Evolutionary conservation across 495 filamentous ascomycete species (phyloP).

Genomic region (Neurospora hispaniola): DNA sequence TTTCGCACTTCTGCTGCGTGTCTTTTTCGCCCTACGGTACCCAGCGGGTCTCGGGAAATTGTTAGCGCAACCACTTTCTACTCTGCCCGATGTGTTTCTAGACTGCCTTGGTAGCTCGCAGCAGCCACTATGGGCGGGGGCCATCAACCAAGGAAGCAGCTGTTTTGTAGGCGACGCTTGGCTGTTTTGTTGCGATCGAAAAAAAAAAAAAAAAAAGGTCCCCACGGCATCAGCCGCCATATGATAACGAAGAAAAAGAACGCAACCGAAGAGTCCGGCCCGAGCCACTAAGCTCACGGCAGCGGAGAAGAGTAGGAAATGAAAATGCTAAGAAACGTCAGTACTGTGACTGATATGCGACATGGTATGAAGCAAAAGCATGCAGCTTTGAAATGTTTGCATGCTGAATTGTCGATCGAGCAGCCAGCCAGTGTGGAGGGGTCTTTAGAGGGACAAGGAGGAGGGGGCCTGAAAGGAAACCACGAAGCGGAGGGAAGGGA

Average conservation of each 20-base stretch:
- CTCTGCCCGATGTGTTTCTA: background rate
- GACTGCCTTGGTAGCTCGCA: background rate
- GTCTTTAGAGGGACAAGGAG: background rate
- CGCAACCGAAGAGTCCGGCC: background rate
- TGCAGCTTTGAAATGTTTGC: background rate
- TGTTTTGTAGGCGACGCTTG: background rate
- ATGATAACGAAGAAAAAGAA: background rate
- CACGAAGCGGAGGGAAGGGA: background rate
- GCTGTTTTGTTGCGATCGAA: background rate
- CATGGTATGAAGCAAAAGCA: background rate
- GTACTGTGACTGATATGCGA: background rate
- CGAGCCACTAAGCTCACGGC: background rate
- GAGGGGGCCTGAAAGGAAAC: background rate
- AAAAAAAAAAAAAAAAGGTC: background rate
- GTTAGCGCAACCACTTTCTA: background rate
- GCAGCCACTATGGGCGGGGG: background rate
- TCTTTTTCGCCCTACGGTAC: background rate
- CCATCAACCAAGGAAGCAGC: background rate
- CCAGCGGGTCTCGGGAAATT: background rate
- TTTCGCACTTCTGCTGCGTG: background rate
- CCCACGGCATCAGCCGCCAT: background rate
- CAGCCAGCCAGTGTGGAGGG: background rate
- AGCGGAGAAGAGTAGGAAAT: background rate
- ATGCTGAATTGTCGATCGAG: background rate
- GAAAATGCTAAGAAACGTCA: background rate